A percentile compares a stretch with the other conserved stretches of the same genome.
These are phyloP conservation scores for Nannochloropsis gaditana DNA, from an alignment of 108 stramenopile genomes.

Conservation along the genomic window DNA sequence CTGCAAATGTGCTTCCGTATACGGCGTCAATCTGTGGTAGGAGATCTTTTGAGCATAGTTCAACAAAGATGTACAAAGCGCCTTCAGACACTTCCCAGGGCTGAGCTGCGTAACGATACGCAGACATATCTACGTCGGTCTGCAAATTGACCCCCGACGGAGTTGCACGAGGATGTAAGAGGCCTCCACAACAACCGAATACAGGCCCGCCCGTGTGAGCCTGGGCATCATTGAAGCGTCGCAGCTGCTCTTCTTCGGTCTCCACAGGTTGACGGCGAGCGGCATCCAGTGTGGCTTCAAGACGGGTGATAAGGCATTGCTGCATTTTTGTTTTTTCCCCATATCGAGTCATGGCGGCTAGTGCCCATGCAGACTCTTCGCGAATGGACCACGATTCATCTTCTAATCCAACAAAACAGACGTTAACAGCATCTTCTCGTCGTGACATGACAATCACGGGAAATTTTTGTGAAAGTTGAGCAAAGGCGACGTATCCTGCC, in stretches of 20 bases:
- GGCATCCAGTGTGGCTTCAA: neutral
- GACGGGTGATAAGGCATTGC: neutral
- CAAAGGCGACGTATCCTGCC: neutral
- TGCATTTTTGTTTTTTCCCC: neutral
- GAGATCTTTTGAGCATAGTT: neutral
- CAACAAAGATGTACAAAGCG: neutral
- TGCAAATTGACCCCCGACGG: neutral
- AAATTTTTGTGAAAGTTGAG: neutral
- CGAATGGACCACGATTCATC: conserved; percentile 17
- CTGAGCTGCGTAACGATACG: neutral
- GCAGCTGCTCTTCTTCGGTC: neutral
- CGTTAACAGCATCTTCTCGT: neutral
- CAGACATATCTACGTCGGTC: neutral
- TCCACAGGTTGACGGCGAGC: neutral
- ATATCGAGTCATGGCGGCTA: neutral
- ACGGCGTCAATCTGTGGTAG: neutral
- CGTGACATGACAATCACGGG: neutral
- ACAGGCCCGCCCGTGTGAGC: neutral
- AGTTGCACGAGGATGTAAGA: neutral
- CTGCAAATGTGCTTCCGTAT: neutral
- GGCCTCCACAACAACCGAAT: neutral
- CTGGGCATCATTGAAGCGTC: neutral
- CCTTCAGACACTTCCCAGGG: neutral
- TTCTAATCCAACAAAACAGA: neutral
- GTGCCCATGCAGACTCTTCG: neutral